phyloP scores from a whole-genome alignment of 805 yeast genomes.

The Candida broadrunensis region DNA sequence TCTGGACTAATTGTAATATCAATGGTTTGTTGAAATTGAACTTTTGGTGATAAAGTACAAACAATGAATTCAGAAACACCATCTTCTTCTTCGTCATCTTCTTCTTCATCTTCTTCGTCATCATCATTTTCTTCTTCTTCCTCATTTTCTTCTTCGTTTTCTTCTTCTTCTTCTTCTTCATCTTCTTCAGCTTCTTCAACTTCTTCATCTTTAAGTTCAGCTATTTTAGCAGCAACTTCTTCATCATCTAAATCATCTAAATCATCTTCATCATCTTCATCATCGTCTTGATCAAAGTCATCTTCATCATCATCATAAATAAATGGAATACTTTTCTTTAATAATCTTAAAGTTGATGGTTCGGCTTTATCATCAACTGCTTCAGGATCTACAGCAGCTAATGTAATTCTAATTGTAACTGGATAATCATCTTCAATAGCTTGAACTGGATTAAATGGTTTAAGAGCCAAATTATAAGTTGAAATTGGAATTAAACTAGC shows the following conservation, averaged over 20 bases:
- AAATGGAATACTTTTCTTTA: constrained; percentile 59
- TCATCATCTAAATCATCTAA: constrained; percentile 43
- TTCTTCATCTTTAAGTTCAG: constrained; percentile 7
- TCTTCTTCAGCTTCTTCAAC: constrained; percentile 21
- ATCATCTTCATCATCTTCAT: constrained; percentile 43
- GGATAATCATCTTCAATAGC: constrained; percentile 87
- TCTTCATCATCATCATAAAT: constrained; percentile 44
- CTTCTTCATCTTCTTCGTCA: constrained; percentile 51
- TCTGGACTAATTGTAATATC: constrained; percentile 89
- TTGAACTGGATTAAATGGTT: constrained; percentile 84
- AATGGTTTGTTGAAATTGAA: constrained; percentile 83
- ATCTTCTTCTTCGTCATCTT: constrained; percentile 62
- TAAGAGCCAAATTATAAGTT: constrained; percentile 78
- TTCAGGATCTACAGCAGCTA: constrained; percentile 94
- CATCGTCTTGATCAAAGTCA: constrained; percentile 41
- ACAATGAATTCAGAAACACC: constrained; percentile 81
- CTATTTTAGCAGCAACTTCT: constrained; percentile 4
- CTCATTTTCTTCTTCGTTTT: constrained; percentile 29
- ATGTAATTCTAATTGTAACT: constrained; percentile 83
- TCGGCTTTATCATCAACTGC: constrained; percentile 74
- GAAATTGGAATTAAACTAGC: constrained; percentile 78
- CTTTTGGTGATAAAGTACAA: constrained; percentile 85
- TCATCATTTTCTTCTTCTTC: constrained; percentile 53
- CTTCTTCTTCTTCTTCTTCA: constrained; percentile 17
- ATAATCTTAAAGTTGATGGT: constrained; percentile 87